Evolutionary conservation across 176 grass and related monocot species (phyloP).

Genomic region (Alloteropsis semialata): DNA sequence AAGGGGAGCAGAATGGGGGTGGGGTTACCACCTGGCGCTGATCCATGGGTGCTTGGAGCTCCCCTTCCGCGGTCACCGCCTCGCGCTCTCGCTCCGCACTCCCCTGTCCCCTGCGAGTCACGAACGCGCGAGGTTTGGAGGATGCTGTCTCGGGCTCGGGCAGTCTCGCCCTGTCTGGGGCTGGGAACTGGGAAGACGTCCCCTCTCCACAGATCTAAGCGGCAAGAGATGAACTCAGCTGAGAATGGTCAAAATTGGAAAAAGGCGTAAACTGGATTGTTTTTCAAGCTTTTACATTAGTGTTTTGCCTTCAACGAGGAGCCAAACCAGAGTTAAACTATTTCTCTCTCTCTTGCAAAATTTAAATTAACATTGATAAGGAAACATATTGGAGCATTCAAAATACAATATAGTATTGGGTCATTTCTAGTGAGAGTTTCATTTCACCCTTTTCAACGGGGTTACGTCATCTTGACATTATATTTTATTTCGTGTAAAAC

Average conservation of each 20-base stretch:
- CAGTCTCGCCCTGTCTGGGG: not conserved
- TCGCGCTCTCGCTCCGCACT: not conserved
- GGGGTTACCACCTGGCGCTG: constrained; percentile 35
- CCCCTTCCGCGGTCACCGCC: not conserved
- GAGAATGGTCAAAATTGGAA: not conserved
- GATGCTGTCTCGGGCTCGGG: not conserved
- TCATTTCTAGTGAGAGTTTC: too few relatives aligned
- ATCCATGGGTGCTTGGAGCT: constrained; percentile 41
- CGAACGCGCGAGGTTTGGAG: not conserved
- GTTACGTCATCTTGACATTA: too few relatives aligned
- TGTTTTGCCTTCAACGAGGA: too few relatives aligned
- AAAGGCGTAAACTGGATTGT: not conserved
- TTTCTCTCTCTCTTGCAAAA: too few relatives aligned
- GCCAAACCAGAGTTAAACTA: too few relatives aligned
- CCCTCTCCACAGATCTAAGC: not conserved
- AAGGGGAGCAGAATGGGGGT: not conserved
- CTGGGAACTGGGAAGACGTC: not conserved
- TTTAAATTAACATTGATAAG: too few relatives aligned
- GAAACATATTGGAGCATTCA: too few relatives aligned
- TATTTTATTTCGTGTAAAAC: too few relatives aligned
- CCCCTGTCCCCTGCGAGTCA: too few relatives aligned
- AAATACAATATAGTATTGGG: too few relatives aligned
- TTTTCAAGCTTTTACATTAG: not conserved
- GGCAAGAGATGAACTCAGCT: not conserved
- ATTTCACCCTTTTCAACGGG: too few relatives aligned